These are phyloP conservation scores for Immersiporthe knoxdaviesiana DNA, from an alignment of 2,329 filamentous ascomycete species.

Conservation along the genomic window DNA sequence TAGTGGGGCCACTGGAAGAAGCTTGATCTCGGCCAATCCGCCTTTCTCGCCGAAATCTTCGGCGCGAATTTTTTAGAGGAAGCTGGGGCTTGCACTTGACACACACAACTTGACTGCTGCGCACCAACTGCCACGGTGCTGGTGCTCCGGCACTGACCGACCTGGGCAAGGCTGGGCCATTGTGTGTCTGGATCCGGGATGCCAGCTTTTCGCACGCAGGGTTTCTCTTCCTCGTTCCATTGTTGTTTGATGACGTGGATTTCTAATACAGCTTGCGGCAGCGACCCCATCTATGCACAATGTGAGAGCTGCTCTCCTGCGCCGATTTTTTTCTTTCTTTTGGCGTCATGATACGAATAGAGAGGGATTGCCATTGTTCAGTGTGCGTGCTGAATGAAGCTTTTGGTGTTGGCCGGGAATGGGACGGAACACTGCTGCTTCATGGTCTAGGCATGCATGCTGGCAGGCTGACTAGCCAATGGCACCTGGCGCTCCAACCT, in stretches of 20 bases:
- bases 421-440: background rate
- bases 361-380: background rate
- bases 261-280: background rate
- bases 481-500: background rate
- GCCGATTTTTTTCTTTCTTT: background rate
- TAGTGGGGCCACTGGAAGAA: constrained; percentile 21
- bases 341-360: background rate
- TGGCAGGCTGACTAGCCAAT: background rate
- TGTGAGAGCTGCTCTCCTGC: background rate
- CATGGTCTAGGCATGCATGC: background rate
- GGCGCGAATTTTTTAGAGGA: constrained; percentile 12
- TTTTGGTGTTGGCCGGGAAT: background rate
- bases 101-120: background rate
- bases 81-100: background rate
- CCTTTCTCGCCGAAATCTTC: constrained; percentile 28
- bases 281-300: background rate
- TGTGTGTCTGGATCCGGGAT: background rate
- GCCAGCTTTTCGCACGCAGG: background rate
- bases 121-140: background rate
- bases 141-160: background rate
- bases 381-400: background rate
- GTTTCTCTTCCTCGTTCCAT: background rate
- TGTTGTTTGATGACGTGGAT: background rate
- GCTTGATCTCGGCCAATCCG: constrained; percentile 27
- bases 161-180: background rate